These are phyloP conservation scores for Spongiforma sp. DNA, from an alignment of 1,284 basidiomycete species.

Conservation along the genomic window DNA sequence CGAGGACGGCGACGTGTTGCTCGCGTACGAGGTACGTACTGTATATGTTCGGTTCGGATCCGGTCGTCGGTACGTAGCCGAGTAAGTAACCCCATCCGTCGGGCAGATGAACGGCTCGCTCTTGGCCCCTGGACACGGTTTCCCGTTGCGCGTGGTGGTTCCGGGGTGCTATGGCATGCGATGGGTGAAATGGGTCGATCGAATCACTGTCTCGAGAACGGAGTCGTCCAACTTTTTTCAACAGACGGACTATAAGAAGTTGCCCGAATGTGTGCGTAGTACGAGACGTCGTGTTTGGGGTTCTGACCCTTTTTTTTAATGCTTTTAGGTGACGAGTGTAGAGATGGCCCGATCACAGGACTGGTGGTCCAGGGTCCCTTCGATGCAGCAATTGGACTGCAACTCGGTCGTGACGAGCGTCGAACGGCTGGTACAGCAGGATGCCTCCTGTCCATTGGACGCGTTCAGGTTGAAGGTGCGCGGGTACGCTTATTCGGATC, in stretches of 20 bases:
- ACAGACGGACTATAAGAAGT: conserved; percentile 68
- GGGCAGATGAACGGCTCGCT: conserved; percentile 68
- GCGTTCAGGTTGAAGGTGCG: conserved; percentile 47
- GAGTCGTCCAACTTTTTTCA: conserved; percentile 74
- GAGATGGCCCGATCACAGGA: conserved; percentile 46
- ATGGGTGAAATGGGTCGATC: conserved; percentile 82
- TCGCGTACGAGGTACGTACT: conserved; percentile 61
- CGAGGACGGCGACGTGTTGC: conserved; percentile 53
- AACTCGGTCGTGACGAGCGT: conserved; percentile 64
- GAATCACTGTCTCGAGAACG: conserved; percentile 52
- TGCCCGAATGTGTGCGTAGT: conserved; percentile 62
- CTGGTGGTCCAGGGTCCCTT: conserved; percentile 54
- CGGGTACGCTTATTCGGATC: conserved; percentile 65
- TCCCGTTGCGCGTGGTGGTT: conserved; percentile 70
- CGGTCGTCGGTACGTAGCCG: not conserved
- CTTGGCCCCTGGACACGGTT: conserved; percentile 68
- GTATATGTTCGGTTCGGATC: conserved; percentile 15
- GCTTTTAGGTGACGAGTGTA: conserved; percentile 51
- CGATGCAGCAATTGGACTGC: conserved; percentile 63
- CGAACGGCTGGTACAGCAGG: too few relatives aligned
- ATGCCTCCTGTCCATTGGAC: too few relatives aligned
- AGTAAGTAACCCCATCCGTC: conserved; percentile 5
- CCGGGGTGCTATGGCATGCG: conserved; percentile 76
- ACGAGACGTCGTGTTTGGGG: not conserved
- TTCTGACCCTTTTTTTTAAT: not conserved